Base-by-base conservation (phyloP, 306 rosid genomes). In the Quercus parvula region DNA sequence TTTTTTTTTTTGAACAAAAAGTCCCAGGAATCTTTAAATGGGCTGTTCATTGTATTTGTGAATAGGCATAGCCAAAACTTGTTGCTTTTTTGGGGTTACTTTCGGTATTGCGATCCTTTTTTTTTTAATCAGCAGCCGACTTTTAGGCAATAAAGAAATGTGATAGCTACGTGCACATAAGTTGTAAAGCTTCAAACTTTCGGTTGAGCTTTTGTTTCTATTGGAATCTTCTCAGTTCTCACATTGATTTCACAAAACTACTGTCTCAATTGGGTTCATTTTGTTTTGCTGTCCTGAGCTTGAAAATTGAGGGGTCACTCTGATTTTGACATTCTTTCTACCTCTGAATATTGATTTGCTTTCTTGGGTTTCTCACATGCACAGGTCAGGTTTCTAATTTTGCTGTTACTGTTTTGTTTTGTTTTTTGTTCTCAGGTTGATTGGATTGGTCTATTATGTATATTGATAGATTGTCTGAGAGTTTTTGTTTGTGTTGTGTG, bases 181-280 rank as follows among this genome's bases (percentile, higher is more conserved):
- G 87, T 80, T 91, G 91, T 88, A 83, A 91, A 90, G 89, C 83
- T 85, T 85, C 82, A 73, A 79, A 84, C 89, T 88, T 85, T 86
- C 73, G 61, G 90, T 82, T 87, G 79, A 56, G 27, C 78, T 76
- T 78, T 82, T 71, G 35, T 82, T 46, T 74, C 56, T 67, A 71
- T 79, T 77, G 77, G 54, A 27, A 62, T 79, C 71, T 78, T 30
- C 20, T 41, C 5, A 46, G n/a, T 78, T 30, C 20, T 41, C 5
- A 46, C 28, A n/a, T n/a, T 71, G 6, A 3, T 68, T 62, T 52
- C 68, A 67, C 66, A 84, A 84, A 56, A 28, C 57, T 58, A 19
- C 13, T 59, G 14, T 2, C 71, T 8, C 15, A 67, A 6, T 57
- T 73, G 25, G 70, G 76, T 54, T 17, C 64, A 64, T 56, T 49